Percentiles rank a stretch among this genome's conserved stretches.
Evolutionary conservation across 2,329 filamentous ascomycete genomes (phyloP).

Genomic region (Didymella arachidicola): DNA sequence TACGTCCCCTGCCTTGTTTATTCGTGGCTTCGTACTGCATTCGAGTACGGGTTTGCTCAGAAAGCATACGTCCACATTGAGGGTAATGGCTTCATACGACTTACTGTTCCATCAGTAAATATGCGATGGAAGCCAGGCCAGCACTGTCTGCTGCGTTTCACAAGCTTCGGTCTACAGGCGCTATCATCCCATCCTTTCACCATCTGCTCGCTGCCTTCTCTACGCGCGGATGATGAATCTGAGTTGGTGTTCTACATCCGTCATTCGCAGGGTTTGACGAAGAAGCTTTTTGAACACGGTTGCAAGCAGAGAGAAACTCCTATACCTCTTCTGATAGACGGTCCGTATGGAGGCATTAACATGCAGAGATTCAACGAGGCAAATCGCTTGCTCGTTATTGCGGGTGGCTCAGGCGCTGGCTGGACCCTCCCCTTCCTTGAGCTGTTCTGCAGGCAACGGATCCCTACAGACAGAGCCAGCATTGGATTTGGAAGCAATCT

Average conservation of each 20-base stretch:
- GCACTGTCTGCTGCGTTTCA: slow-evolving; percentile 64
- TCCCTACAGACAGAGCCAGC: too few relatives aligned
- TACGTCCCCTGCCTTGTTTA: slow-evolving; percentile 60
- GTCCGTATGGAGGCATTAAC: slow-evolving; percentile 65
- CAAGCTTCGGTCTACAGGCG: slow-evolving; percentile 52
- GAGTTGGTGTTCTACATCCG: slow-evolving; percentile 64
- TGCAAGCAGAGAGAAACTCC: slow-evolving; percentile 27
- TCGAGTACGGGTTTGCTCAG: slow-evolving; percentile 59
- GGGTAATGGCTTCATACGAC: slow-evolving; percentile 30
- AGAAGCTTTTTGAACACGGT: slow-evolving; percentile 44
- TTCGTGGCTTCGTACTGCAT: slow-evolving; percentile 56
- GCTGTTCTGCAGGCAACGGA: slow-evolving; percentile 21
- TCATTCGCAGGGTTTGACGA: slow-evolving; percentile 60
- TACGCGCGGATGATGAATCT: background rate
- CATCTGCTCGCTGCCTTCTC: slow-evolving; percentile 58
- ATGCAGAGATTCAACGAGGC: slow-evolving; percentile 34
- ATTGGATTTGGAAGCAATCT: background rate
- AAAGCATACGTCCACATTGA: slow-evolving; percentile 52
- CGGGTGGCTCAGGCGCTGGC: slow-evolving; percentile 65
- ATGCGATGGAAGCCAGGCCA: slow-evolving; percentile 62
- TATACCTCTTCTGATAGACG: slow-evolving; percentile 62
- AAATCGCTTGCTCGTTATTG: slow-evolving; percentile 58
- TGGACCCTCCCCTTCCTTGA: slow-evolving; percentile 61
- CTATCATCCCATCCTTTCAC: slow-evolving; percentile 64
- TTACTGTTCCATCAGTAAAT: slow-evolving; percentile 33